Conservation (phyloP, 1,139 yeast species). For the Taphrina communis region DNA sequence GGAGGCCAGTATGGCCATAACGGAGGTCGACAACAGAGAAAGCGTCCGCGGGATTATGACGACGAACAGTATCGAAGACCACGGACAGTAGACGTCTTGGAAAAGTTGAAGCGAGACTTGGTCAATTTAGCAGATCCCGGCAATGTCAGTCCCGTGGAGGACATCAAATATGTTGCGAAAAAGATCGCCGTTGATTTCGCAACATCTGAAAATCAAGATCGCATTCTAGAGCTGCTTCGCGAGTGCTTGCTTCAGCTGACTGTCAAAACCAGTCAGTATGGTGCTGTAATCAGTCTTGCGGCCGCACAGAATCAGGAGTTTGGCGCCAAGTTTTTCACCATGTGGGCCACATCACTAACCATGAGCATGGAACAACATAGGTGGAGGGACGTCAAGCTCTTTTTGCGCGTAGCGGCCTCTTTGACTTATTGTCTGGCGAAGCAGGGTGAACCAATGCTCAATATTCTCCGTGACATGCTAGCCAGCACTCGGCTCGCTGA, state of each 20-base stretch:
- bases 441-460: slow-evolving; percentile 56
- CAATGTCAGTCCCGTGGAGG: slow-evolving; percentile 38
- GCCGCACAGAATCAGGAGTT: slow-evolving; percentile 70
- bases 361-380: slow-evolving; percentile 57
- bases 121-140: slow-evolving; percentile 31
- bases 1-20: slow-evolving; percentile 12
- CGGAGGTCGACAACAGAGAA: slow-evolving; percentile 38
- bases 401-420: slow-evolving; percentile 72
- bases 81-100: slow-evolving; percentile 27
- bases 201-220: slow-evolving; percentile 41
- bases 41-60: slow-evolving; percentile 32
- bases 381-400: slow-evolving; percentile 75
- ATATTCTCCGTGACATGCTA: slow-evolving; percentile 64
- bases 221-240: slow-evolving; percentile 10
- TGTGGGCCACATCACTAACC: slow-evolving; percentile 69
- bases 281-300: slow-evolving; percentile 72
- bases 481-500: slow-evolving; percentile 51
- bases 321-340: slow-evolving; percentile 71
- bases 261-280: slow-evolving; percentile 75
- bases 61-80: slow-evolving; percentile 37
- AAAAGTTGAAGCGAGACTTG: slow-evolving; percentile 34
- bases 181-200: slow-evolving; percentile 42
- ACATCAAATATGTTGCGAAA: slow-evolving; percentile 43
- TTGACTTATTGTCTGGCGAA: slow-evolving; percentile 63
- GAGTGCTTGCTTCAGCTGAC: slow-evolving; percentile 74